Evolutionary conservation across 176 grass and related monocot genomes (phyloP).

Genomic region (Oryza nivara): DNA sequence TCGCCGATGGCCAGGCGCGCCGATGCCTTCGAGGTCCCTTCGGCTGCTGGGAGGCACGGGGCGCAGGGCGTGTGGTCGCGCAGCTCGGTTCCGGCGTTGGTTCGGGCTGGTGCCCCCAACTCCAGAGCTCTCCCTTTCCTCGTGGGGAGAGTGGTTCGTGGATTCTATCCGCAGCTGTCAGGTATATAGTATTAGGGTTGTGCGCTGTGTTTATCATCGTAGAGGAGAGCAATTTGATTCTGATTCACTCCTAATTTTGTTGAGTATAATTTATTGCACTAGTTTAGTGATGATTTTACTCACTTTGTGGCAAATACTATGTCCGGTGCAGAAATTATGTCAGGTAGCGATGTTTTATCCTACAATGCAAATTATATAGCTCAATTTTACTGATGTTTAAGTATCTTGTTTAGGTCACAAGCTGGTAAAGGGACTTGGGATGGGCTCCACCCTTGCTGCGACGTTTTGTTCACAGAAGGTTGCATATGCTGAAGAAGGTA

Average conservation of each 20-base stretch:
- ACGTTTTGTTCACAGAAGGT: conserved; percentile 40
- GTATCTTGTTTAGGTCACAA: conserved; percentile 39
- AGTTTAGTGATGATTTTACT: neutral
- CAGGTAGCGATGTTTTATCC: neutral
- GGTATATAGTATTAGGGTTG: conserved; percentile 22
- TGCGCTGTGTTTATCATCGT: neutral
- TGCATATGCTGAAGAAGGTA: conserved; percentile 68
- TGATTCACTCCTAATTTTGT: neutral
- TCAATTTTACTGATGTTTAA: neutral
- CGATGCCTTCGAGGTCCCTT: neutral
- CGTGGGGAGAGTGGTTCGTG: neutral
- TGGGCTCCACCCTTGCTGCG: conserved; percentile 28
- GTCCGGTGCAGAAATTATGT: neutral
- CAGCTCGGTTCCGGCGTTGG: neutral
- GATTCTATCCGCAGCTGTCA: conserved; percentile 13
- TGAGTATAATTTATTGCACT: neutral
- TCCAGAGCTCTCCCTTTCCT: conserved; percentile 25
- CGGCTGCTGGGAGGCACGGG: conserved; percentile 1
- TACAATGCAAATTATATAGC: too few relatives aligned
- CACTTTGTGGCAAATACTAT: neutral
- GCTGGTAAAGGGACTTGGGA: conserved; percentile 53
- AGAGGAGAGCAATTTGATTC: neutral
- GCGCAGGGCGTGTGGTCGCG: conserved; percentile 1
- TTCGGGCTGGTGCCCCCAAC: conserved; percentile 16
- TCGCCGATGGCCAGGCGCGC: neutral